A percentile compares a stretch with the other conserved stretches of the same genome.
These are phyloP conservation scores for Yamadazyma takamatsuzukensis DNA, from an alignment of 805 yeast genomes.

Conservation along the genomic window DNA sequence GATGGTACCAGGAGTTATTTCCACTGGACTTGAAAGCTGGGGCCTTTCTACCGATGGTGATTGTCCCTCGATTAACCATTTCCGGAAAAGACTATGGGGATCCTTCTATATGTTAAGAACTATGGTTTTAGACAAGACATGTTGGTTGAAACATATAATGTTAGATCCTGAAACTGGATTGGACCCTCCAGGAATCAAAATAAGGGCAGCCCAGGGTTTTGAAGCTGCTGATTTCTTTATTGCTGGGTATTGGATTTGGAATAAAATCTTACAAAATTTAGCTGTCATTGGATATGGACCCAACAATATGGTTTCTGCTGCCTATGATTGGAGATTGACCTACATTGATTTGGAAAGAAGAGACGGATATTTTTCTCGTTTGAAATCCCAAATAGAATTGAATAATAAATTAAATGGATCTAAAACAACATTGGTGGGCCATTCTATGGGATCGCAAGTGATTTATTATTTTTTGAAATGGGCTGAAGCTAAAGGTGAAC, in stretches of 20 bases:
- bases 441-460: constrained; percentile 96
- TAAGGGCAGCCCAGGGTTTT: constrained; percentile 93
- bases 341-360: constrained; percentile 84
- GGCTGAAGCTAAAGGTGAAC: constrained; percentile 85
- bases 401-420: constrained; percentile 49
- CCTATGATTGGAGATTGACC: constrained; percentile 95
- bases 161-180: constrained; percentile 88
- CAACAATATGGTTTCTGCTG: constrained; percentile 82
- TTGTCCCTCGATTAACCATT: constrained; percentile 81
- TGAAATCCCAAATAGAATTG: constrained; percentile 71
- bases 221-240: constrained; percentile 96
- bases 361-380: constrained; percentile 77
- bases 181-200: constrained; percentile 78
- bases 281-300: constrained; percentile 95
- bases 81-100: constrained; percentile 94
- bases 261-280: constrained; percentile 86
- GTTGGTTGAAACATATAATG: constrained; percentile 92
- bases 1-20: constrained; percentile 93
- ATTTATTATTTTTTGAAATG: constrained; percentile 87
- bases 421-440: constrained; percentile 78
- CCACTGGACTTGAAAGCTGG: constrained; percentile 96
- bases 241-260: constrained; percentile 99
- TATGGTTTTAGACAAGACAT: constrained; percentile 85
- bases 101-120: constrained; percentile 91
- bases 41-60: constrained; percentile 68